These are phyloP conservation scores for Xylaria sp. DNA, from an alignment of 2,329 filamentous ascomycete species.

Conservation along the genomic window DNA sequence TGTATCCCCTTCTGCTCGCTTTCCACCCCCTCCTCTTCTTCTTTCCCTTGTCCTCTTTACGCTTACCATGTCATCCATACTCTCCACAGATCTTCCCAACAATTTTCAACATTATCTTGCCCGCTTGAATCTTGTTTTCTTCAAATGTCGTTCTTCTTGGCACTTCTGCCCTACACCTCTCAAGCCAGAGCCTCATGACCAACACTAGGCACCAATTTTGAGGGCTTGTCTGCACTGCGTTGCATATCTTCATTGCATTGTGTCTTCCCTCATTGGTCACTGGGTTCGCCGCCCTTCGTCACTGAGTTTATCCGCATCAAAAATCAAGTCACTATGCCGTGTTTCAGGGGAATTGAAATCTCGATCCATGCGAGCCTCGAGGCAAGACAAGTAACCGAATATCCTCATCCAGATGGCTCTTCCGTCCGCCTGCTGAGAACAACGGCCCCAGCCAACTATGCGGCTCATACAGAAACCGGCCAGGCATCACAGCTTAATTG, in stretches of 20 bases:
- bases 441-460: constrained; percentile 22
- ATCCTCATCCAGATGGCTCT: constrained; percentile 64
- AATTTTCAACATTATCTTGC: background rate
- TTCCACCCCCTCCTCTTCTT: background rate
- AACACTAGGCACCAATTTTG: background rate
- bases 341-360: constrained; percentile 61
- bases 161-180: background rate
- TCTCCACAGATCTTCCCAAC: background rate
- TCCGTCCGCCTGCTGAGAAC: constrained; percentile 53
- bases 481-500: constrained; percentile 28
- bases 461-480: constrained; percentile 22
- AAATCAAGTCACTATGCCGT: constrained; percentile 56
- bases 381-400: constrained; percentile 60
- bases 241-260: background rate
- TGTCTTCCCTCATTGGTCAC: background rate
- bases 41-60: background rate
- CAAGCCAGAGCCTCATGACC: background rate
- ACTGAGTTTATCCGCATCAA: background rate
- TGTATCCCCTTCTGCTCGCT: background rate
- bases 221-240: background rate
- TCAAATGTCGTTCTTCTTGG: background rate
- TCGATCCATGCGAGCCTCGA: constrained; percentile 55
- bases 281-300: background rate
- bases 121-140: background rate
- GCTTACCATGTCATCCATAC: background rate